Evolutionary conservation across 164 flowering plant species (phyloP).

Genomic region (Vitis rupestris): DNA sequence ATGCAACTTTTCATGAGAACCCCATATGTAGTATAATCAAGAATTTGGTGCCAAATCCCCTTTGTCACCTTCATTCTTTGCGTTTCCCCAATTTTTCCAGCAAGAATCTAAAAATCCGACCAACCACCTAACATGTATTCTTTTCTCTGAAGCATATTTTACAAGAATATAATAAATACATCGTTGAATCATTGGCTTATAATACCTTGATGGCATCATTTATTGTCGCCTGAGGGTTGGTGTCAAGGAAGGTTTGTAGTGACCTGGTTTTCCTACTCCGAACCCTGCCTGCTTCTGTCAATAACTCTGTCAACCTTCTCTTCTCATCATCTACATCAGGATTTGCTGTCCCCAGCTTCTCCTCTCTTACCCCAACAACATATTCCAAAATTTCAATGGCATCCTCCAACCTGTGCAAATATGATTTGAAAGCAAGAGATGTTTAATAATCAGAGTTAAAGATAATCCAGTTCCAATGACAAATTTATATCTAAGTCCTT

Average conservation of each 20-base stretch:
- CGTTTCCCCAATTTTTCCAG: not conserved
- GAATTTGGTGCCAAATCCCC: not conserved
- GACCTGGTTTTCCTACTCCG: slow-evolving; percentile 46
- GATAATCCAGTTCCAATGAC: not conserved
- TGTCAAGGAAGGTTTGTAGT: slow-evolving; percentile 47
- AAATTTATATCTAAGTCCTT: no score
- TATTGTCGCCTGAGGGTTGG: slow-evolving; percentile 12
- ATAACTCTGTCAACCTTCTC: slow-evolving; percentile 47
- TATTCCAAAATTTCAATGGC: slow-evolving; percentile 62
- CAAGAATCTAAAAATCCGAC: slow-evolving; percentile 6
- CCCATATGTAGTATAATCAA: no score
- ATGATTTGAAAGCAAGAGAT: not conserved
- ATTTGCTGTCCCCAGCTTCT: slow-evolving; percentile 71
- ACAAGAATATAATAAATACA: not conserved
- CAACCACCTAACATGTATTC: not conserved
- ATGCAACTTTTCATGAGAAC: not conserved
- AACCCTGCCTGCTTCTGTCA: slow-evolving; percentile 58
- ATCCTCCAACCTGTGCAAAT: slow-evolving; percentile 46
- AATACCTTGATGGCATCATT: slow-evolving; percentile 10
- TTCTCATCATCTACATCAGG: slow-evolving; percentile 68
- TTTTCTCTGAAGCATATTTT: not conserved
- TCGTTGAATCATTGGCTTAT: not conserved
- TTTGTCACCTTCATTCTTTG: not conserved
- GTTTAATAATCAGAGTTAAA: not conserved
- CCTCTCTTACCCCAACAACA: slow-evolving; percentile 61